phyloP scores from a whole-genome alignment of 352 stramenopile species.

The Plasmopara viticola region DNA sequence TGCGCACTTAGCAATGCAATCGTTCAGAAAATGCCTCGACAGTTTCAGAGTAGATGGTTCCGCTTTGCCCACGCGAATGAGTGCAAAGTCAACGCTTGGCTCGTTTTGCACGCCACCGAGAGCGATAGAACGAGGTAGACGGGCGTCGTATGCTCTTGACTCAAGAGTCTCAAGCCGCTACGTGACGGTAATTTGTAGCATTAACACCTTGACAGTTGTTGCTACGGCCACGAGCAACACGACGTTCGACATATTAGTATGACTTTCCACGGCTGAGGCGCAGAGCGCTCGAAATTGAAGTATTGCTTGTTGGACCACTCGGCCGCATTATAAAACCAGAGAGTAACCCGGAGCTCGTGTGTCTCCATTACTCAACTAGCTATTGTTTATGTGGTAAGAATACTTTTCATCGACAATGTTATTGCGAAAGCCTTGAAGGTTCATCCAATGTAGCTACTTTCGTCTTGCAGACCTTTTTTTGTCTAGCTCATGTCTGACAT shows the following conservation, averaged over 20 bases:
- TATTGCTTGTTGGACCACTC: constrained; percentile 9
- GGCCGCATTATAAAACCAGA: background rate
- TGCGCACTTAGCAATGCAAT: constrained; percentile 4
- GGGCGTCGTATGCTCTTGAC: background rate
- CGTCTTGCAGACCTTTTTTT: background rate
- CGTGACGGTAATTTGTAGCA: constrained; percentile 8
- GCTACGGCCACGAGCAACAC: background rate
- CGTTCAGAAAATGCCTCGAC: constrained; percentile 16
- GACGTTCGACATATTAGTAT: background rate
- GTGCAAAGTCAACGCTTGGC: constrained; percentile 14
- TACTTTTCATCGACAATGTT: background rate
- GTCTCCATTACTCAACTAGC: no score
- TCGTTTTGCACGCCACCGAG: constrained; percentile 3
- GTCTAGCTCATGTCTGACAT: background rate
- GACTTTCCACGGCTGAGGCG: no score
- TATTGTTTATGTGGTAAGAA: no score
- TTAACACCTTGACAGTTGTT: constrained; percentile 13
- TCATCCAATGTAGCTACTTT: background rate
- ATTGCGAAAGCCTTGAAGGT: background rate
- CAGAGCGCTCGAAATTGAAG: constrained; percentile 9
- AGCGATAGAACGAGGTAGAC: background rate
- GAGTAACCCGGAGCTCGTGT: no score
- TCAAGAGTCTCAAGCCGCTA: constrained; percentile 1
- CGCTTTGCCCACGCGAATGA: background rate
- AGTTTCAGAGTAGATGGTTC: constrained; percentile 2